Evolutionary conservation across 208 protist genomes (phyloP).

Genomic region (Trypanosoma mega): DNA sequence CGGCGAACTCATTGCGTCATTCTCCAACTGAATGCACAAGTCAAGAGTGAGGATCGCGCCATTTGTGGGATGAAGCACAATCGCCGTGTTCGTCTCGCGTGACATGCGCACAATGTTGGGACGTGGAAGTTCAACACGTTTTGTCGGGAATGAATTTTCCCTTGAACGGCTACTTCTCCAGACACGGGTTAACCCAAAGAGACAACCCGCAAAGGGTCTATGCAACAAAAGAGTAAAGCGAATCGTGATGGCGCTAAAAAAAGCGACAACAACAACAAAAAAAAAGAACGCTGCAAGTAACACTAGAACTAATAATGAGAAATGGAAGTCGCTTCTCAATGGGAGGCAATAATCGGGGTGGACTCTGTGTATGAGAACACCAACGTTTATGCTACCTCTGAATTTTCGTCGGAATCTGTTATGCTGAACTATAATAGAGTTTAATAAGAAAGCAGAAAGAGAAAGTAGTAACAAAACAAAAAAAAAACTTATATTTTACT

Average conservation of each 20-base stretch:
- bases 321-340: too few species aligned
- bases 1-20: conserved; percentile 10
- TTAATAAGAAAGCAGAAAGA: too few species aligned
- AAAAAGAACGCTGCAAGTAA: too few species aligned
- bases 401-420: too few species aligned
- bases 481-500: too few species aligned
- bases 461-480: too few species aligned
- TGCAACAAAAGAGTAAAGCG: neutral
- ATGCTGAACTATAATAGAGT: too few species aligned
- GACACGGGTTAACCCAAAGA: neutral
- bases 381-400: too few species aligned
- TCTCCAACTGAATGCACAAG: conserved; percentile 28
- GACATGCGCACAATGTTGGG: conserved; percentile 25
- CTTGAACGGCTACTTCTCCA: neutral
- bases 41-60: conserved; percentile 31
- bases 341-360: too few species aligned
- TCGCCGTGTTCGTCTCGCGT: conserved; percentile 23
- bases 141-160: neutral
- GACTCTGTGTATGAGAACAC: too few species aligned
- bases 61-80: conserved; percentile 29
- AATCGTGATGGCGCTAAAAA: neutral
- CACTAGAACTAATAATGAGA: too few species aligned
- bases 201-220: neutral
- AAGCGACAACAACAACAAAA: conserved; percentile 1
- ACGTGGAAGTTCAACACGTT: neutral